phyloP scores from a whole-genome alignment of 2,329 filamentous ascomycete species.

The Sporothrix pallida region DNA sequence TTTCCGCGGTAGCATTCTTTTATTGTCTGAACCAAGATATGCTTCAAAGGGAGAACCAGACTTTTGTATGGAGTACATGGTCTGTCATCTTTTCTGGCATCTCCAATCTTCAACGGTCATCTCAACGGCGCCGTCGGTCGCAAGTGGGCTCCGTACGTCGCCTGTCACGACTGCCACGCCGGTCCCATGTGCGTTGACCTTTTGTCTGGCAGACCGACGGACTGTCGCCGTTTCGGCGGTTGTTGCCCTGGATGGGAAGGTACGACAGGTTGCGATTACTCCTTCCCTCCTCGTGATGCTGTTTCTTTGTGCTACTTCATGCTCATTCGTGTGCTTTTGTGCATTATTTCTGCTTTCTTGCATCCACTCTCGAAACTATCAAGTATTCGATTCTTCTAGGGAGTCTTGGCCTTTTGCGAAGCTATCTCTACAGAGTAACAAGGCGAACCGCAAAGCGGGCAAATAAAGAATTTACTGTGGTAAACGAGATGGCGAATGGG shows the following conservation, averaged over 20 bases:
- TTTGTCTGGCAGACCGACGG: too few relatives aligned
- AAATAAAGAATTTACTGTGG: background rate
- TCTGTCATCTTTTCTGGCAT: background rate
- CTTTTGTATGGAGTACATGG: too few relatives aligned
- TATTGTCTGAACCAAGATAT: background rate
- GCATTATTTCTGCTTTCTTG: too few relatives aligned
- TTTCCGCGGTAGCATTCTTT: background rate
- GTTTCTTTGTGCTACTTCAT: background rate
- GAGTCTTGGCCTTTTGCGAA: background rate
- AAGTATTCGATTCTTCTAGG: too few relatives aligned
- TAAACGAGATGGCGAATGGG: background rate
- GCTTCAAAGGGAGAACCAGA: too few relatives aligned
- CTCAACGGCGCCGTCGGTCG: background rate
- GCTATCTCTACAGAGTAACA: too few relatives aligned
- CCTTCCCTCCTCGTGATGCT: background rate
- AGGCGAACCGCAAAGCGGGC: background rate
- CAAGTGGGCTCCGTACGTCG: too few relatives aligned
- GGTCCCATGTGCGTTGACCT: background rate
- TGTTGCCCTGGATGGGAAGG: too few relatives aligned
- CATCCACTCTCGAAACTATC: too few relatives aligned
- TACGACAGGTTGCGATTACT: too few relatives aligned
- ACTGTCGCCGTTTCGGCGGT: too few relatives aligned
- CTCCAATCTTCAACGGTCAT: background rate
- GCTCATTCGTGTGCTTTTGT: background rate
- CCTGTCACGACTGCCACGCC: constrained; percentile 1